Conservation (phyloP, 2,329 filamentous ascomycete species). For the Epichloe baconii region DNA sequence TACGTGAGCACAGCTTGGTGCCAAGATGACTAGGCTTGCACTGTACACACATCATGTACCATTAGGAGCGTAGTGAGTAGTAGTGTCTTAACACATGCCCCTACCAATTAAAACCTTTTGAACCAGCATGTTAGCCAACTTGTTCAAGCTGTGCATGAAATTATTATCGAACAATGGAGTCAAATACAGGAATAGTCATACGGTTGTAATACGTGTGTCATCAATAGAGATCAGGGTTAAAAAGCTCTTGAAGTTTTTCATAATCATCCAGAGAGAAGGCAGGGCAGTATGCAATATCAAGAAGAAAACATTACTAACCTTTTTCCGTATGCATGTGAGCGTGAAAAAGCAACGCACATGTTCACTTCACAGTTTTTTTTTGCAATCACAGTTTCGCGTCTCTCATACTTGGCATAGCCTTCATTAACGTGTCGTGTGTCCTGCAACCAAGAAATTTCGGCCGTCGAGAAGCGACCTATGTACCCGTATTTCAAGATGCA, state of each 20-base stretch:
- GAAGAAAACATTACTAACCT: constrained; percentile 29
- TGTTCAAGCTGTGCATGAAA: constrained; percentile 14
- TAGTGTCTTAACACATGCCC: not conserved
- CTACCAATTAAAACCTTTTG: not conserved
- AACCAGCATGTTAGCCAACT: constrained; percentile 23
- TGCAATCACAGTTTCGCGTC: not conserved
- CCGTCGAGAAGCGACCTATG: constrained; percentile 33
- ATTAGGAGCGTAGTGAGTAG: too few relatives aligned
- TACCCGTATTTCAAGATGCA: constrained; percentile 27
- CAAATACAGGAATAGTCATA: constrained; percentile 36
- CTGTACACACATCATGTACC: not conserved
- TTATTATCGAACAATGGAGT: constrained; percentile 7
- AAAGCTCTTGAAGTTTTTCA: constrained; percentile 48
- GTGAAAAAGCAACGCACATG: not conserved
- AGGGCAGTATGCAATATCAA: constrained; percentile 4
- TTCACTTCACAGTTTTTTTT: not conserved
- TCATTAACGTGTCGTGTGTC: constrained; percentile 18
- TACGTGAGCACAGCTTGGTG: not conserved
- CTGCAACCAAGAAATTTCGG: constrained; percentile 22
- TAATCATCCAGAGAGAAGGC: constrained; percentile 36
- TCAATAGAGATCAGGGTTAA: constrained; percentile 53
- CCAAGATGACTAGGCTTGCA: not conserved
- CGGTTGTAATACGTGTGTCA: constrained; percentile 42
- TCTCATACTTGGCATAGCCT: constrained; percentile 9
- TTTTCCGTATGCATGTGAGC: constrained; percentile 11